Evolutionary conservation across 345 rosid species (phyloP), one percentile per base, ranked within the genome.

Genomic region (Eucalyptus erythrocorys): DNA sequence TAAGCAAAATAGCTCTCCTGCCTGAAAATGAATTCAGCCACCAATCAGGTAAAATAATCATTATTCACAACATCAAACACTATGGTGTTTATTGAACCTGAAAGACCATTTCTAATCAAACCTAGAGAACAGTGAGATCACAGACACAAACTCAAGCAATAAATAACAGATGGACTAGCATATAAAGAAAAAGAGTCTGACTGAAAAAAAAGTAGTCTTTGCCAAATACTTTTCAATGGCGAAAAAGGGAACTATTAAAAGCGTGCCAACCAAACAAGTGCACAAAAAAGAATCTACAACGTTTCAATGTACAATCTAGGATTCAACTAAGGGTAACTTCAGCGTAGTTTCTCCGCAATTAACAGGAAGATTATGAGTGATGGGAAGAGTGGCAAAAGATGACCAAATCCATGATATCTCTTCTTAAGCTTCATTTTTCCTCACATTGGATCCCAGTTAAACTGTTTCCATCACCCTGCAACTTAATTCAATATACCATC

Each of bases 1-100:
- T 97, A 96, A 43, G 99, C 97, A 90, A 97, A 96, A 91, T 96
- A 97, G 92, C 99, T 95, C 92, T 94, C 96, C 92, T 96, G 97
- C 93, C 98, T 97, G 87, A 61, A 89, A 71, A 32, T 53, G 87
- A 89, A 89, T 49, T 48, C 45, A 80, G 82, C 82, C 82, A 76
- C 45, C 87, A 85, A 32, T 45, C 37, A 49, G 87, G 42, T 85
- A 2, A n/a, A 85, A 85, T 27, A 85, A 85, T 53, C 59, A 24
- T 11, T 43, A 49, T 85, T 50, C 47, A 49, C 7, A 26, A 48
- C 61, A 49, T 76, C 82, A 37, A 76, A 37, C 4, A 3, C 27
- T 5, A 21, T 3, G 47, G 45, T 37, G 82, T 22, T 71, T 71
- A 71, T 21, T 21, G 82, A 76, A 37, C 82, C 47, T 11, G 26